Evolutionary conservation across 345 rosid species (phyloP).

Genomic region (Citrus reticulata): DNA sequence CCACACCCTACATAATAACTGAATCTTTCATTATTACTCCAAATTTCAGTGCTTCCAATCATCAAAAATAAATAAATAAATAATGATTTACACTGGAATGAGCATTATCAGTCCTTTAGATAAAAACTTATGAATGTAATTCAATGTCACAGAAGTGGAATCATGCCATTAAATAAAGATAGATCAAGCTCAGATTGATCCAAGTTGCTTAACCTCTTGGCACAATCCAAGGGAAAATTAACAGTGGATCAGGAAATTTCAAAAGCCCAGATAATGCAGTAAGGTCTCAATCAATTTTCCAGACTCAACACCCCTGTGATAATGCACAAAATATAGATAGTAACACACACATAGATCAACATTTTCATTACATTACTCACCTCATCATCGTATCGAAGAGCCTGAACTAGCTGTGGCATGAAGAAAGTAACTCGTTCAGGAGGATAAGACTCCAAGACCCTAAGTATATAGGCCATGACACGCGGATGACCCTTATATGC

Average conservation of each 20-base stretch:
- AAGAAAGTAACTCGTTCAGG: conserved; percentile 94
- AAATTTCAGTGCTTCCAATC: background rate
- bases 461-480: conserved; percentile 97
- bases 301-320: background rate
- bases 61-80: background rate
- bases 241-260: background rate
- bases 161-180: background rate
- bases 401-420: conserved; percentile 99
- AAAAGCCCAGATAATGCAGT: background rate
- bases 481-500: conserved; percentile 96
- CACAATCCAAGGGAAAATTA: background rate
- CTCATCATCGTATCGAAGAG: conserved; percentile 86
- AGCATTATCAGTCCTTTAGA: background rate
- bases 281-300: conserved; percentile 7
- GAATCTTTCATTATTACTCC: background rate
- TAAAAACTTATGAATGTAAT: background rate
- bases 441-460: conserved; percentile 98
- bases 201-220: background rate
- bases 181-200: conserved; percentile 2
- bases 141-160: background rate
- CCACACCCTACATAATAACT: background rate
- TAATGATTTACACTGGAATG: background rate
- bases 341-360: background rate
- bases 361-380: conserved; percentile 35
- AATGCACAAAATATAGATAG: background rate